Percentiles rank a stretch among this genome's conserved stretches.
Conservation (phyloP, 2,329 filamentous ascomycete species). For the Aspergillus costaricaensis region DNA sequence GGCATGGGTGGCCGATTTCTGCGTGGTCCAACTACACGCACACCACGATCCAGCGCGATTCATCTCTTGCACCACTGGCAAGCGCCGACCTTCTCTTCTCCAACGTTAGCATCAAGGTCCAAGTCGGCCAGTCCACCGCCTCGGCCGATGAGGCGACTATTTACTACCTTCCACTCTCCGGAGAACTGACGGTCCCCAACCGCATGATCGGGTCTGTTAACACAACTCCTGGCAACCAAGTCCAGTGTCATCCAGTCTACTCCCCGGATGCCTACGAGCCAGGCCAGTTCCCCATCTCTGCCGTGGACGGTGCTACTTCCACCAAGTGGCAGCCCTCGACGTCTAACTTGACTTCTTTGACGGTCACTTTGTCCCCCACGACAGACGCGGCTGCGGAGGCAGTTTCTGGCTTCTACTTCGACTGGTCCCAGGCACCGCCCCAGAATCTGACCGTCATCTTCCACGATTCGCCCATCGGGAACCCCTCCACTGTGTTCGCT, state of each 20-base stretch:
- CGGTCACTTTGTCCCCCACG: slow-evolving; percentile 52
- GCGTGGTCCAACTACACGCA: slow-evolving; percentile 65
- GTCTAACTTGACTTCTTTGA: slow-evolving; percentile 56
- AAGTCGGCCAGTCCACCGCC: slow-evolving; percentile 48
- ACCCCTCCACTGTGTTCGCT: slow-evolving; percentile 12
- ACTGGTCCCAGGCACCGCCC: slow-evolving; percentile 62
- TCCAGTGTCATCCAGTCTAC: slow-evolving; percentile 62
- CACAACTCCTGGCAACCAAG: slow-evolving; percentile 62
- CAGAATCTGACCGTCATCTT: slow-evolving; percentile 57
- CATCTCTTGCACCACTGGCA: slow-evolving; percentile 45
- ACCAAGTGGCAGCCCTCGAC: slow-evolving; percentile 67
- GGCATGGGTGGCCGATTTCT: slow-evolving; percentile 64
- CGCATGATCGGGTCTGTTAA: slow-evolving; percentile 57
- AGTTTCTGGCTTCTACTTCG: slow-evolving; percentile 55
- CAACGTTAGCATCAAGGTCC: slow-evolving; percentile 59
- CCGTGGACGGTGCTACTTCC: slow-evolving; percentile 65
- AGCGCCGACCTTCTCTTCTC: slow-evolving; percentile 59
- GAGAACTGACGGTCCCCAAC: slow-evolving; percentile 59
- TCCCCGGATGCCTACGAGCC: slow-evolving; percentile 54
- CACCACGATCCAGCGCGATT: slow-evolving; percentile 60
- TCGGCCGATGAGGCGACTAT: slow-evolving; percentile 42
- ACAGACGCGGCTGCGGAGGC: slow-evolving; percentile 34
- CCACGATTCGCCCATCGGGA: slow-evolving; percentile 48
- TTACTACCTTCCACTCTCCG: slow-evolving; percentile 52
- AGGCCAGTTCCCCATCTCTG: slow-evolving; percentile 69